Percentiles rank a stretch among this genome's conserved stretches.
These are phyloP conservation scores for Allomyces arbusculus DNA, from an alignment of 192 early-diverging fungal species.

Conservation along the genomic window DNA sequence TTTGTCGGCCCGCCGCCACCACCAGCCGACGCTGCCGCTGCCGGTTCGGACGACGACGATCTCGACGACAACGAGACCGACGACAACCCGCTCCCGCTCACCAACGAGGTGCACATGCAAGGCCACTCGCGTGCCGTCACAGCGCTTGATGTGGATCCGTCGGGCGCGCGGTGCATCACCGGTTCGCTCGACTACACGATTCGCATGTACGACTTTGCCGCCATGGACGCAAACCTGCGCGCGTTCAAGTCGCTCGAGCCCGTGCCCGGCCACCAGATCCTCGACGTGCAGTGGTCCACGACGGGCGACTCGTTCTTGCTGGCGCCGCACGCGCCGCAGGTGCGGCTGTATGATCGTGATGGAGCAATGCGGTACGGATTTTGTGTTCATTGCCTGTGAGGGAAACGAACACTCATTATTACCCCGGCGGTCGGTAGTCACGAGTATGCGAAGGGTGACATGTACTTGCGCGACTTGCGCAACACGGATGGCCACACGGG, in stretches of 20 bases:
- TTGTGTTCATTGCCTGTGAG: background rate
- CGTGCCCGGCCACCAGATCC: conserved; percentile 58
- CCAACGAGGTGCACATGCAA: background rate
- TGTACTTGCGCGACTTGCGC: conserved; percentile 75
- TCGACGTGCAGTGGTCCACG: conserved; percentile 53
- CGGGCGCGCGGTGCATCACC: conserved; percentile 52
- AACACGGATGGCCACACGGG: conserved; percentile 70
- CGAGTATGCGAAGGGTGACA: conserved; percentile 76
- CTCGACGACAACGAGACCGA: background rate
- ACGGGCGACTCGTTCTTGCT: conserved; percentile 59
- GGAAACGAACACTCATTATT: background rate
- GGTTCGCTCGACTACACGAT: conserved; percentile 64
- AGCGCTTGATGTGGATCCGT: conserved; percentile 59
- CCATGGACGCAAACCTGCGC: conserved; percentile 53
- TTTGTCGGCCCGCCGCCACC: background rate
- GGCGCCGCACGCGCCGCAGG: conserved; percentile 48
- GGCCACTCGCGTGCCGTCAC: conserved; percentile 23
- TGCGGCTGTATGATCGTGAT: conserved; percentile 59
- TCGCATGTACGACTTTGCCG: conserved; percentile 83
- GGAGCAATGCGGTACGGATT: conserved; percentile 15
- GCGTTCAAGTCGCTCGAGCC: conserved; percentile 67
- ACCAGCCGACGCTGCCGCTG: background rate
- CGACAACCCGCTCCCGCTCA: background rate
- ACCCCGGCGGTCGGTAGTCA: conserved; percentile 5
- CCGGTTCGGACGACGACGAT: background rate